Base-by-base conservation (phyloP, 2,329 filamentous ascomycete species). In the Capronia coronata region DNA sequence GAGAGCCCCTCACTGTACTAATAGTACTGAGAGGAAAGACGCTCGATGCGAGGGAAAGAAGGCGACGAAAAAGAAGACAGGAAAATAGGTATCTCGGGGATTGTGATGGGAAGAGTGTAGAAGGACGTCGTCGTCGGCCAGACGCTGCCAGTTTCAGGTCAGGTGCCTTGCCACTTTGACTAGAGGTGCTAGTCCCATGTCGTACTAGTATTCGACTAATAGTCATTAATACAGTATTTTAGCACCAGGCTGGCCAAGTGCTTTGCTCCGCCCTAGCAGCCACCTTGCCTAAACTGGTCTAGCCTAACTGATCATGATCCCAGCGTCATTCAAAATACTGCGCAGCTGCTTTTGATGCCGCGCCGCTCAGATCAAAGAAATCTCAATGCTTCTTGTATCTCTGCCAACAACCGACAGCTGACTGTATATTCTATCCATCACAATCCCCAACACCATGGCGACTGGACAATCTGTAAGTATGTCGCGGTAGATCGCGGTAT, bases 381-480 rank as follows among this genome's bases (percentile, higher is more conserved):
- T 34, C 23, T 32, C 43, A n/a, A 51, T 45, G 30, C 39, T 25
- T 23, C 19, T 43, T 43, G 43, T 51, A 42, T 40, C 49, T 46
- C 34, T 39, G 39, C 35, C 49, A 51, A 46, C 43, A 30, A 48
- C 18, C 38, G 27, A 18, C 32, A 37, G 34, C 21, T 23, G 10
- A 22, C 25, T 41, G 38, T 23, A 4, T 38, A 18, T 21, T 25
- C 13, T 19, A 16, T 21, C 23, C 4, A 19, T 2, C 22, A n/a
- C 40, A 13, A 30, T n/a, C n/a, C n/a, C n/a, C n/a, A 23, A 11
- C 30, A 52, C n/a, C 21, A 60, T 60, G 58, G 47, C 56, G 59
- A 53, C 64, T 19, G 64, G 62, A 51, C 58, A 61, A 38, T 59
- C 63, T 13, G 64, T 66, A 59, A 47, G 59, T 50, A 34, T n/a